phyloP scores from a whole-genome alignment of 225 moss, liverwort and hornwort genomes.

The Ulota crispa region DNA sequence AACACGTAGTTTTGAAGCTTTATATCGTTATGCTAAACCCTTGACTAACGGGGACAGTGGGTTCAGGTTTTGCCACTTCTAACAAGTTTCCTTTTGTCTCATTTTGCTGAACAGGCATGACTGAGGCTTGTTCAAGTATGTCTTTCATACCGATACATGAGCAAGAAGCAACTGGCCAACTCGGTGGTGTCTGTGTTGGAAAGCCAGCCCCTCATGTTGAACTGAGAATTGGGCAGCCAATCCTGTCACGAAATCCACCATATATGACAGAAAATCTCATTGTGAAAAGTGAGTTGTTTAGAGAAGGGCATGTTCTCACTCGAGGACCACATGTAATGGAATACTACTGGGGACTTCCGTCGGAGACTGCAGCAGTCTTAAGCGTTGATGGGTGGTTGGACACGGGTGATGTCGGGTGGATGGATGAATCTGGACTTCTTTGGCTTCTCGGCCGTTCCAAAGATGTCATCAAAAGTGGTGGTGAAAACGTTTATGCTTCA shows the following conservation, averaged over 20 bases:
- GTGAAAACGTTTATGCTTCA: conserved; percentile 89
- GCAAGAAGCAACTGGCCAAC: conserved; percentile 50
- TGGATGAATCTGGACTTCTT: conserved; percentile 54
- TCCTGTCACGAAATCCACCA: neutral
- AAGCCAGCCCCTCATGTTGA: conserved; percentile 85
- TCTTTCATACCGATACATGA: conserved; percentile 61
- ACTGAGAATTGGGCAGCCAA: conserved; percentile 52
- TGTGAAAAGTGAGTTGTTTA: conserved; percentile 25
- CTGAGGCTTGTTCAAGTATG: conserved; percentile 98
- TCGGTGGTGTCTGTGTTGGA: conserved; percentile 95
- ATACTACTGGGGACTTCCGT: conserved; percentile 79
- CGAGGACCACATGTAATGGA: conserved; percentile 96
- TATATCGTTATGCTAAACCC: neutral
- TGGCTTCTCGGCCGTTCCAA: conserved; percentile 60
- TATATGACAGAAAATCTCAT: conserved; percentile 17
- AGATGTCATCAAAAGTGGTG: conserved; percentile 92
- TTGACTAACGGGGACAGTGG: neutral
- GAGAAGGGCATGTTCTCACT: conserved; percentile 56
- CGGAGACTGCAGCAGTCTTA: conserved; percentile 58
- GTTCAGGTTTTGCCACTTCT: conserved; percentile 6
- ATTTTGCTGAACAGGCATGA: conserved; percentile 73
- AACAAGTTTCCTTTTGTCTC: neutral
- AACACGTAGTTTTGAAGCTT: conserved; percentile 3
- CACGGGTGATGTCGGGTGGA: conserved; percentile 66
- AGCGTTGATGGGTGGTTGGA: conserved; percentile 28